phyloP scores from a whole-genome alignment of 345 rosid species.

The Cardamine occulta region DNA sequence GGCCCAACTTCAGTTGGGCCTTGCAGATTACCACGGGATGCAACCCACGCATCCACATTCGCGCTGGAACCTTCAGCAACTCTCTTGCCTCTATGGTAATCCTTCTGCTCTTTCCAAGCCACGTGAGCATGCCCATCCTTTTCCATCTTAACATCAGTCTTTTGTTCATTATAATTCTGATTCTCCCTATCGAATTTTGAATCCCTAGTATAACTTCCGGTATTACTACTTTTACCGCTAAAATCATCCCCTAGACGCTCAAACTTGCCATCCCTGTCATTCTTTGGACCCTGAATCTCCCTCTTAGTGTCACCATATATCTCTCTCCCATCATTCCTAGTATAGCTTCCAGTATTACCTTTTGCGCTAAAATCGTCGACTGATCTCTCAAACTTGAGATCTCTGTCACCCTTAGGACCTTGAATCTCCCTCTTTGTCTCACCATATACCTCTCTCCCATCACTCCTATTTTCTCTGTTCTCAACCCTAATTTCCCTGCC shows the following conservation, averaged over 20 bases:
- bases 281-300: slow-evolving; percentile 48
- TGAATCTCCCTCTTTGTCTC: slow-evolving; percentile 82
- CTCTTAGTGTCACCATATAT: slow-evolving; percentile 54
- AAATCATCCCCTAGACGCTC: slow-evolving; percentile 69
- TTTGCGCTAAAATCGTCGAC: slow-evolving; percentile 53
- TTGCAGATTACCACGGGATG: slow-evolving; percentile 58
- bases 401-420: slow-evolving; percentile 68
- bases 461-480: slow-evolving; percentile 63
- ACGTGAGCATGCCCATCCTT: slow-evolving; percentile 68
- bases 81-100: slow-evolving; percentile 79
- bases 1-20: slow-evolving; percentile 56
- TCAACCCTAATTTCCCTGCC: slow-evolving; percentile 59
- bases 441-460: slow-evolving; percentile 56
- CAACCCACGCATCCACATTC: slow-evolving; percentile 69
- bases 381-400: slow-evolving; percentile 64
- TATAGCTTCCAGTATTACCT: slow-evolving; percentile 33
- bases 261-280: slow-evolving; percentile 45
- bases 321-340: slow-evolving; percentile 61
- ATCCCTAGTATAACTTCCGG: slow-evolving; percentile 50
- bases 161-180: slow-evolving; percentile 54
- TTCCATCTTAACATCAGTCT: slow-evolving; percentile 63
- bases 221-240: slow-evolving; percentile 27
- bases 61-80: slow-evolving; percentile 61
- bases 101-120: slow-evolving; percentile 90
- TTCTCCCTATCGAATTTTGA: slow-evolving; percentile 64